Evolutionary conservation across 108 stramenopile genomes (phyloP), one percentile per base, ranked within the genome.

Genomic region (Cyclotella kingstonii): DNA sequence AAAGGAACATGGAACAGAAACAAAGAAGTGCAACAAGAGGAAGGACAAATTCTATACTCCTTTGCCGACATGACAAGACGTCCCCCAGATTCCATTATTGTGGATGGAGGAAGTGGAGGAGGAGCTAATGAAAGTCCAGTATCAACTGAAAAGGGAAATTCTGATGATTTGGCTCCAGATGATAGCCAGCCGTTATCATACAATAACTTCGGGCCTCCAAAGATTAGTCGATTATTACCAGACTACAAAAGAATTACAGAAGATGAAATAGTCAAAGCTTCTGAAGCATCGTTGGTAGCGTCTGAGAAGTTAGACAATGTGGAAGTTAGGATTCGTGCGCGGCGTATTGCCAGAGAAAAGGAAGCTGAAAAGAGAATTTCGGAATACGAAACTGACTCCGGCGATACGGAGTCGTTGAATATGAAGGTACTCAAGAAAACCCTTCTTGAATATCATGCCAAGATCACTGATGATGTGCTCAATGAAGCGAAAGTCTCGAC

Each of bases 31-130:
- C 54, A 19, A 41, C 31, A 1, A 26, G 45, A 46, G 19, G 57
- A 41, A 4, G 50, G 60, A 11, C 60, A 61, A 52, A 53, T 30
- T 2, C 17, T 30, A 0, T 76, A 45, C 53, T 36, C 54, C 4
- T 76, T 53, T 26, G 71, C 39, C 42, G 60, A 60, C 12, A 68
- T 68, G 56, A 45, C 66, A 48, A 61, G 58, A 46, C 60, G 75
- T 38, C 75, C 75, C 29, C 75, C 75, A 6, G 62, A 61, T 46
- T 63, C 55, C n/a, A 76, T 76, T 40, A 68, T 60, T 28, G 66
- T 76, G 23, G 75, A 76, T 25, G 61, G 57, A n/a, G 39, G 29
- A 0, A 58, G 47, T 31, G n/a, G n/a, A n/a, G n/a, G n/a, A n/a
- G n/a, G n/a, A 40, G 36, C 29, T 29, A 9, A 60, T 10, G 40